Evolutionary conservation across 2,329 filamentous ascomycete genomes (phyloP).

Genomic region (Esteya vermicola): DNA sequence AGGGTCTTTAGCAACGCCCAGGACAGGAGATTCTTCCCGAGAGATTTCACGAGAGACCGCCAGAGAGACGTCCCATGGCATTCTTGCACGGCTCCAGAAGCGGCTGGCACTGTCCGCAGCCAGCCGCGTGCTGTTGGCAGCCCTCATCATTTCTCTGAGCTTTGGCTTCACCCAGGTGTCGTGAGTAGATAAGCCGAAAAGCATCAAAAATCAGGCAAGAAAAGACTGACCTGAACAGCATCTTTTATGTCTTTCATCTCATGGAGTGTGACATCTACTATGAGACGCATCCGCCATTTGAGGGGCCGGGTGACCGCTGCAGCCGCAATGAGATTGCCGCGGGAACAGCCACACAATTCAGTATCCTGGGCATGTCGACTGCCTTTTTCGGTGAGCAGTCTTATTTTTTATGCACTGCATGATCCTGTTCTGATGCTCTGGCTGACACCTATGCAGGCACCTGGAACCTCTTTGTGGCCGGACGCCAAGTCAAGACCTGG

Average conservation of each 20-base stretch:
- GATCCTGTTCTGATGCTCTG: neutral
- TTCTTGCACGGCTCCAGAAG: too few species aligned
- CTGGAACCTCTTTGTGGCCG: conserved; percentile 52
- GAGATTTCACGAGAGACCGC: too few species aligned
- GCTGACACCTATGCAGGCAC: conserved; percentile 19
- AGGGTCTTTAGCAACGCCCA: too few species aligned
- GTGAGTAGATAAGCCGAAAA: conserved; percentile 17
- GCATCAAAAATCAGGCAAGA: neutral
- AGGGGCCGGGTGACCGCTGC: conserved; percentile 38
- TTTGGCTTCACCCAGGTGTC: conserved; percentile 36
- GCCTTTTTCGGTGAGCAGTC: conserved; percentile 46
- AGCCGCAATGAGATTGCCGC: conserved; percentile 47
- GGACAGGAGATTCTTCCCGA: too few species aligned
- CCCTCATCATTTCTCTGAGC: conserved; percentile 42
- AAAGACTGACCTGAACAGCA: conserved; percentile 12
- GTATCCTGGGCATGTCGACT: conserved; percentile 52
- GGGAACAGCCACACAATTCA: conserved; percentile 46
- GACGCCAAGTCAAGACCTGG: conserved; percentile 50
- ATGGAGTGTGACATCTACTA: conserved; percentile 64
- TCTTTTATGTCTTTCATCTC: conserved; percentile 51
- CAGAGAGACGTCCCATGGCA: too few species aligned
- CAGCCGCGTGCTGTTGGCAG: conserved; percentile 39
- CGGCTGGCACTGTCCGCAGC: conserved; percentile 7
- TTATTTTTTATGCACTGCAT: too few species aligned
- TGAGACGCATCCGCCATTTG: conserved; percentile 35